Evolutionary conservation across 2,329 filamentous ascomycete genomes (phyloP), one percentile per base, ranked within the genome.

Genomic region (Hypoxylon sp.): DNA sequence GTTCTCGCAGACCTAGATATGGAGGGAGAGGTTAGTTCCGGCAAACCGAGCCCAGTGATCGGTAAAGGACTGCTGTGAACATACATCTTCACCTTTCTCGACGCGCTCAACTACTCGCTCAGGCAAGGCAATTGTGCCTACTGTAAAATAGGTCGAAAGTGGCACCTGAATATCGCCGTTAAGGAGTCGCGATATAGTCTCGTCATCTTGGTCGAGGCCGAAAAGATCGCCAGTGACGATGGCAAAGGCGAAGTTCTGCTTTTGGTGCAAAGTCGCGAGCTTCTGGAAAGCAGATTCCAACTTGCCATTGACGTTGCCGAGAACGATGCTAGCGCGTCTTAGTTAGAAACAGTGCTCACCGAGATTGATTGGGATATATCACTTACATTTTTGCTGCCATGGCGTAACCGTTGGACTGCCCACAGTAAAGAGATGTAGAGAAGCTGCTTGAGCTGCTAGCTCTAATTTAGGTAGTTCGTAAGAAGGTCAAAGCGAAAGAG

Each of bases 211-310:
- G 0, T 84, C 81, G 48, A 86, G 81, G 17, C 86, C 83, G 77
- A 98, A 98, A 6, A 98, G 85, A 77, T 98, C 92, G 61, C 96
- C 96, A 8, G 90, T 89, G 33, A 97, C 83, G 61, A 99, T 89
- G 14, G 93, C 94, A 75, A 98, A 92, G 13, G 92, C 86, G 79
- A 99, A 98, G 76, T 86, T 87, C 78, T 98, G 96, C 82, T 98
- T 98, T 37, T 89, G 84, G 74, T 98, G 95, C 2, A 98, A 85
- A 8, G 89, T 88, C 7, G 90, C 85, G 20, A 98, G 84, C 81
- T 98, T 99, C 67, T 88, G 85, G 79, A 99, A 93, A 8, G 92
- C 90, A 11, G 90, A 81, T 70, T 88, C 85, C 58, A 98, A 86
- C 77, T 92, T 89, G 75, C 95, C 95, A 77, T 94, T 91, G 71